These are phyloP conservation scores for Yamadazyma membranifaciens DNA, from an alignment of 1,139 yeast species.

Conservation along the genomic window DNA sequence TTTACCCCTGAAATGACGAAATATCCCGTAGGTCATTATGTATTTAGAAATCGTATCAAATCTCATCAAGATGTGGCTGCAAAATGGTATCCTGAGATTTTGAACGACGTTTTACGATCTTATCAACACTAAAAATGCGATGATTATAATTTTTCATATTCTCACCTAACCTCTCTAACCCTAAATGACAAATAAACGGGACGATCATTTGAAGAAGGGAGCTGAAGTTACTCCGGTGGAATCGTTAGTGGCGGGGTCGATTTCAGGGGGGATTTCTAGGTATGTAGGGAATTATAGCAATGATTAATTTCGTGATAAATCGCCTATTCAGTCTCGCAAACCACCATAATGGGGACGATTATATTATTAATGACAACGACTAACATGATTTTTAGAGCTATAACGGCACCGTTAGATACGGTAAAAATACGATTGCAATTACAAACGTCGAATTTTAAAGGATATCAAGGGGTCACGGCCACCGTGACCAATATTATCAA, in stretches of 20 bases:
- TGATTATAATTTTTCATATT: not conserved
- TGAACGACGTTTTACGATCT: constrained; percentile 26
- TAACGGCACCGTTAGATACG: constrained; percentile 89
- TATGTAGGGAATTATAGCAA: too few species aligned
- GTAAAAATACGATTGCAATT: constrained; percentile 84
- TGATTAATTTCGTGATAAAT: too few species aligned
- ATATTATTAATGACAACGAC: too few species aligned
- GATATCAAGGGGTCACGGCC: constrained; percentile 6
- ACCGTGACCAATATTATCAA: constrained; percentile 22
- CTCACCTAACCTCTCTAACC: not conserved
- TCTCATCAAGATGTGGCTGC: constrained; percentile 68
- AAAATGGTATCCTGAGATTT: constrained; percentile 59
- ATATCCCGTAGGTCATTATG: constrained; percentile 57
- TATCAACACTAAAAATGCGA: constrained; percentile 7
- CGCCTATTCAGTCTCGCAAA: too few species aligned
- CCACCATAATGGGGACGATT: too few species aligned
- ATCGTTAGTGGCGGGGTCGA: constrained; percentile 64
- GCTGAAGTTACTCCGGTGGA: constrained; percentile 42
- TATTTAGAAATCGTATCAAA: constrained; percentile 60
- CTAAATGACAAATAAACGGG: constrained; percentile 13
- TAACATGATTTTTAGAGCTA: constrained; percentile 35
- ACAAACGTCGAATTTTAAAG: constrained; percentile 16
- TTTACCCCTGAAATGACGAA: constrained; percentile 42
- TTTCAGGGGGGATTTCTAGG: constrained; percentile 66
- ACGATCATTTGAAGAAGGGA: constrained; percentile 55